Percentiles rank a stretch among this genome's conserved stretches.
These are phyloP conservation scores for Huntiella omanensis DNA, from an alignment of 2,329 filamentous ascomycete genomes.

Conservation along the genomic window DNA sequence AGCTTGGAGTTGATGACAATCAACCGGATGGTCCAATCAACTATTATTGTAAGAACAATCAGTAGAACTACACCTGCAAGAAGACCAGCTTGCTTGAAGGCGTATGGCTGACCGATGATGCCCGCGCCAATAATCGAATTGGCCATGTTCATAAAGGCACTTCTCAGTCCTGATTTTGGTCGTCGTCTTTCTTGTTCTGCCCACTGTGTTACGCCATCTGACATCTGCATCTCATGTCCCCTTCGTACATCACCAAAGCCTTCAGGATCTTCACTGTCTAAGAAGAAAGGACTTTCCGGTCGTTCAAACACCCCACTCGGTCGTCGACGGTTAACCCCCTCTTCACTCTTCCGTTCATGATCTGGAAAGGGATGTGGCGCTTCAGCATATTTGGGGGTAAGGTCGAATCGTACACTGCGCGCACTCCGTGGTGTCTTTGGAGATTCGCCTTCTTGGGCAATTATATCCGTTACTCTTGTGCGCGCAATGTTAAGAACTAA, in stretches of 20 bases:
- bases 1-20: conserved; percentile 97
- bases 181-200: conserved; percentile 37
- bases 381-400: conserved; percentile 27
- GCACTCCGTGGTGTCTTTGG: conserved; percentile 39
- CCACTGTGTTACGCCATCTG: conserved; percentile 18
- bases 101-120: conserved; percentile 77
- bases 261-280: conserved; percentile 8
- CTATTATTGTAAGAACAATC: conserved; percentile 56
- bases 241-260: conserved; percentile 1
- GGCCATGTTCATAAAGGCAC: conserved; percentile 99
- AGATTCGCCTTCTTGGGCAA: conserved; percentile 6
- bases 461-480: conserved; percentile 6
- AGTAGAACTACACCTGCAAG: conserved; percentile 62
- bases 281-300: conserved; percentile 9
- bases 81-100: conserved; percentile 82
- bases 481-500: conserved; percentile 8
- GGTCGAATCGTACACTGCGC: conserved; percentile 58
- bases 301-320: conserved; percentile 10
- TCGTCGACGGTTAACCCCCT: conserved; percentile 7
- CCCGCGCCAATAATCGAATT: conserved; percentile 84
- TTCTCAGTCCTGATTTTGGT: conserved; percentile 68
- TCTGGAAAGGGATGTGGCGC: conserved; percentile 14
- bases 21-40: conserved; percentile 95
- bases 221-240: conserved; percentile 10
- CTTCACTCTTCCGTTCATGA: conserved; percentile 10